Conservation (phyloP, 1,284 basidiomycete genomes). For the Marasmius fiardii region DNA sequence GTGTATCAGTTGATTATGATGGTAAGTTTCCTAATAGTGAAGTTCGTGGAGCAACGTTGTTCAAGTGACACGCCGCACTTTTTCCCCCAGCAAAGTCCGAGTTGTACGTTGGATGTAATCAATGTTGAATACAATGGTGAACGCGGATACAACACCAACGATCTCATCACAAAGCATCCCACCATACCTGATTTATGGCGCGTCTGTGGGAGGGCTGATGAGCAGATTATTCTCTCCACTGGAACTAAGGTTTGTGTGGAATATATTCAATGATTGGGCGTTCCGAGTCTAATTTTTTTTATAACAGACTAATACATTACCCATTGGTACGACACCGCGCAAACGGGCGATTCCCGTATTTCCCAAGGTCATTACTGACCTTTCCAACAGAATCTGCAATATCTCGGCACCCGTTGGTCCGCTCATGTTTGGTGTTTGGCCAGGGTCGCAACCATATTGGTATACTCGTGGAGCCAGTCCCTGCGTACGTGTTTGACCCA, state of each 20-base stretch:
- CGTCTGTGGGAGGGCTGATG: constrained; percentile 36
- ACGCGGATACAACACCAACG: constrained; percentile 25
- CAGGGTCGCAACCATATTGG: constrained; percentile 10
- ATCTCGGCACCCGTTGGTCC: constrained; percentile 6
- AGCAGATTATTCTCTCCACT: constrained; percentile 41
- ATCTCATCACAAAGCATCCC: constrained; percentile 36
- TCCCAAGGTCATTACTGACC: background rate
- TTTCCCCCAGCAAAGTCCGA: constrained; percentile 3
- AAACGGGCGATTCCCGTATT: background rate
- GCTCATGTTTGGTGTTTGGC: constrained; percentile 13
- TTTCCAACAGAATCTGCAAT: constrained; percentile 1
- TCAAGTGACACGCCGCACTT: background rate
- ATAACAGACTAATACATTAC: background rate
- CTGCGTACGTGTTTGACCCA: constrained; percentile 1
- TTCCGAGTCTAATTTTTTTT: no score
- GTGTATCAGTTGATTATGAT: constrained; percentile 9
- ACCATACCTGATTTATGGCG: constrained; percentile 30
- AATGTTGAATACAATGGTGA: constrained; percentile 12
- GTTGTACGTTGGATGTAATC: constrained; percentile 6
- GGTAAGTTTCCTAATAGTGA: background rate
- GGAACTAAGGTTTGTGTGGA: constrained; percentile 34
- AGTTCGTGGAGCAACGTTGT: background rate
- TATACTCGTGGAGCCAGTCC: constrained; percentile 9
- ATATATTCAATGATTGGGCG: background rate
- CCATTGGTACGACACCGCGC: background rate